Evolutionary conservation across 1,284 basidiomycete genomes (phyloP).

Genomic region (Cryptococcus sp.): DNA sequence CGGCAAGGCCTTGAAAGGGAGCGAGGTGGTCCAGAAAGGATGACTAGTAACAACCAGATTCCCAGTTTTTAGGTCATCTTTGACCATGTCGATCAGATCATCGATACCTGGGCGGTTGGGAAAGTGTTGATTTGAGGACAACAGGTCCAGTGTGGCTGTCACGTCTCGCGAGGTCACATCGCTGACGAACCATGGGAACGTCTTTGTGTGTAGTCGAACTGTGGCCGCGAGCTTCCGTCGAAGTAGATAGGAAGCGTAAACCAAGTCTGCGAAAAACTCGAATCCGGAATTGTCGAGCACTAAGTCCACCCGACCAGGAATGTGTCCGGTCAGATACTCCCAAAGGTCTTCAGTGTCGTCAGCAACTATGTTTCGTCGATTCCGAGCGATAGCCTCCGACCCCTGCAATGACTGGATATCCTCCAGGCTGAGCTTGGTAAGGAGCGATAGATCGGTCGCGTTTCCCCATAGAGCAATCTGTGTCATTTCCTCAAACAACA

Average conservation of each 20-base stretch:
- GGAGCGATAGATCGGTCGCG: conserved; percentile 49
- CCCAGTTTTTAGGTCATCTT: not conserved
- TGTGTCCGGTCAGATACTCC: not conserved
- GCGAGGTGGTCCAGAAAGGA: not conserved
- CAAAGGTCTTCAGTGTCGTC: conserved; percentile 38
- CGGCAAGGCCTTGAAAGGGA: not conserved
- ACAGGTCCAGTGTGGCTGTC: conserved; percentile 3
- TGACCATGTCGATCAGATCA: not conserved
- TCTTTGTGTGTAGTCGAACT: conserved; percentile 50
- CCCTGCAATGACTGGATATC: conserved; percentile 52
- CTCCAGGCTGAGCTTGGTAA: conserved; percentile 52
- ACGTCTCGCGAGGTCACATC: conserved; percentile 40
- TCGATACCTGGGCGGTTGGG: not conserved
- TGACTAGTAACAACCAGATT: not conserved
- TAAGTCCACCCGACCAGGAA: not conserved
- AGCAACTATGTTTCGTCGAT: conserved; percentile 47
- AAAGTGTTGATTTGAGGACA: not conserved
- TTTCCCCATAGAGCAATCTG: conserved; percentile 39
- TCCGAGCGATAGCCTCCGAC: conserved; percentile 47
- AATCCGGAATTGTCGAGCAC: not conserved
- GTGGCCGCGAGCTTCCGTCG: conserved; percentile 44
- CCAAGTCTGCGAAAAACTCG: not conserved
- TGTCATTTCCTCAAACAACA: conserved; percentile 4
- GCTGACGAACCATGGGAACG: conserved; percentile 40
- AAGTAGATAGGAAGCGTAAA: not conserved